Base-by-base conservation (phyloP, 352 stramenopile genomes). In the Pythium biforme region DNA sequence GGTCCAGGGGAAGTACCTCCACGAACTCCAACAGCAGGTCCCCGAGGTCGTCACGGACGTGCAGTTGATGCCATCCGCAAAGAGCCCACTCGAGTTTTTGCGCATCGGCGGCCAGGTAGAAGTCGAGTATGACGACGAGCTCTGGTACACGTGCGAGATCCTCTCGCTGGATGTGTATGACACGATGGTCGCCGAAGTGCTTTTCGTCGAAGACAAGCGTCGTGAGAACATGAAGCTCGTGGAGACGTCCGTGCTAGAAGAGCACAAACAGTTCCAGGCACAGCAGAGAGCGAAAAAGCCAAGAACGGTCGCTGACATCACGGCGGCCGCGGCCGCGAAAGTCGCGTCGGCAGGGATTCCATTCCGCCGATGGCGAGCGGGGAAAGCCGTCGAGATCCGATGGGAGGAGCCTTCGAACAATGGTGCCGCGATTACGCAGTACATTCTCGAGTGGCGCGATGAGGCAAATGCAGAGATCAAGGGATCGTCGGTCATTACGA, bases 21-120 rank as follows among this genome's bases (percentile, higher is more conserved):
- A 86, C 17, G 41, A 77, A 27, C 45, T 90, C 10, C 83, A 92
- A 57, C 83, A 92, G 20, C 79, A 90, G 49, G 73, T 83, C 2
- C 83, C 83, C 0, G 82, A 91, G 23, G 49, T 58, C 9, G 70
- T 91, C 0, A 76, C 81, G 0, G 78, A 89, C 10, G 49, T 91
- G 1, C 47, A 77, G 20, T 54, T 90, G 12, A 55, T 81, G 11
- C 67, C 63, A 7, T 80, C 79, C 0, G 68, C 41, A 0, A 92
- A 91, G 57, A 78, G 76, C 8, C 60, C 85, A 3, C 72, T 94
- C n/a, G 84, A 89, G 52, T 91, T 92, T 63, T 53, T 94, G 20
- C 57, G 55, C 6, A 59, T 77, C 10, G 82, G 81, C 4, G 78
- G 68, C 40, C 60, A 76, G 26, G 59, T 92, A 10, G 76, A 92